Base-by-base conservation (phyloP, 306 rosid genomes). In the Calophaca sinica region DNA sequence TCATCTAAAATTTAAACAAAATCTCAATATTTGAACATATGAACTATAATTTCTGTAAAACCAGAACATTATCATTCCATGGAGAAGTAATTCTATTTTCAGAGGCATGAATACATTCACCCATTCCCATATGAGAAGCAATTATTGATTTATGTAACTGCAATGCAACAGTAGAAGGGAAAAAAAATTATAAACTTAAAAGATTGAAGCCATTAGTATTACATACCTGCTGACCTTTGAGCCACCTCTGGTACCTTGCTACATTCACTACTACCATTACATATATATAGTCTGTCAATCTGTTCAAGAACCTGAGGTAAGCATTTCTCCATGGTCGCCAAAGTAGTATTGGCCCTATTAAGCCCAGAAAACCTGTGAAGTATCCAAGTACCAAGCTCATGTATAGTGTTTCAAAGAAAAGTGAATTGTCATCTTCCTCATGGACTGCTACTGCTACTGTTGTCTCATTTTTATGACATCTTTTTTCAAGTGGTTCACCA, bases 331-430 rank as follows among this genome's bases (percentile, higher is more conserved):
- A 69, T 4, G 64, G 2, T 10, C 60, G 0, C 63, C 70, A 59
- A 9, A 69, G 2, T 7, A 78, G 36, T 41, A 66, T 42, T n/a
- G 73, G 49, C 7, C 82, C 82, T 3, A 78, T 0, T 2, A 70
- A 41, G 5, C 57, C 10, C 81, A 69, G 45, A 28, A 78, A 69
- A n/a, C 71, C 76, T 8, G 20, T 7, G 5, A 62, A 71, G 62
- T 13, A 78, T 14, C 77, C 77, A 0, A 70, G 0, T 1, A 72
- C 66, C 77, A 78, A 26, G 8, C 77, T 51, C 59, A 52, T 48
- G 63, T 78, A 78, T 1, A 70, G 60, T 70, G 49, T 53, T 39
- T 70, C 65, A 49, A 35, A 35, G 13, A 78, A 69, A 51, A 5
- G 4, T 26, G 76, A 69, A 55, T 51, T 39, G 0, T 59, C 82